Evolutionary conservation across 2,329 filamentous ascomycete species (phyloP).

Genomic region (Aspergillus fumigatus): DNA sequence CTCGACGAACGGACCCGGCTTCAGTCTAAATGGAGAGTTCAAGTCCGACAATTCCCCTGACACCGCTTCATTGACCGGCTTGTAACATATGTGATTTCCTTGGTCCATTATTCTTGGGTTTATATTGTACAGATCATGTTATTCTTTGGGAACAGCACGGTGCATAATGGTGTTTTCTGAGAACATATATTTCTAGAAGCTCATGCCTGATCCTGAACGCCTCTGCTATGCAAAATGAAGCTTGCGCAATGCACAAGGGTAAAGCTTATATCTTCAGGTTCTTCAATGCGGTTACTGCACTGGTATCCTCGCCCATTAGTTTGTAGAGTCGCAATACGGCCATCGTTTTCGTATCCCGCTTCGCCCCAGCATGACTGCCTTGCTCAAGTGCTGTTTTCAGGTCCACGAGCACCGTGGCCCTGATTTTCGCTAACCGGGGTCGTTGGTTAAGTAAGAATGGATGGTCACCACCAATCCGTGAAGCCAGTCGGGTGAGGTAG

Average conservation of each 20-base stretch:
- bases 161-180: conserved; percentile 40
- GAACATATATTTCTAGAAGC: conserved; percentile 16
- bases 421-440: conserved; percentile 52
- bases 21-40: conserved; percentile 80
- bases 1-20: conserved; percentile 79
- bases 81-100: conserved; percentile 42
- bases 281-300: conserved; percentile 56
- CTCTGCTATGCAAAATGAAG: conserved; percentile 38
- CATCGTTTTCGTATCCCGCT: conserved; percentile 43
- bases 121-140: conserved; percentile 36
- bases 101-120: conserved; percentile 26
- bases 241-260: background rate
- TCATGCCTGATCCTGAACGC: conserved; percentile 33
- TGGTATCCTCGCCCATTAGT: conserved; percentile 56
- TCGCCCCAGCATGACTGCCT: conserved; percentile 38
- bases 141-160: conserved; percentile 36
- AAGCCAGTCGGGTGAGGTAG: conserved; percentile 49
- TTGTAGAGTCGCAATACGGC: conserved; percentile 57
- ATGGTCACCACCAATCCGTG: conserved; percentile 52
- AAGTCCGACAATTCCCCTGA: conserved; percentile 57
- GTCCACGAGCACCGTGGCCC: conserved; percentile 61
- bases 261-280: conserved; percentile 30
- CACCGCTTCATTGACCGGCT: conserved; percentile 42
- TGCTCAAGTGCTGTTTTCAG: conserved; percentile 60
- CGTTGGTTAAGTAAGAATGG: conserved; percentile 60